These are phyloP conservation scores for Cryphonectria nitschkei DNA, from an alignment of 2,329 filamentous ascomycete genomes.

Conservation along the genomic window DNA sequence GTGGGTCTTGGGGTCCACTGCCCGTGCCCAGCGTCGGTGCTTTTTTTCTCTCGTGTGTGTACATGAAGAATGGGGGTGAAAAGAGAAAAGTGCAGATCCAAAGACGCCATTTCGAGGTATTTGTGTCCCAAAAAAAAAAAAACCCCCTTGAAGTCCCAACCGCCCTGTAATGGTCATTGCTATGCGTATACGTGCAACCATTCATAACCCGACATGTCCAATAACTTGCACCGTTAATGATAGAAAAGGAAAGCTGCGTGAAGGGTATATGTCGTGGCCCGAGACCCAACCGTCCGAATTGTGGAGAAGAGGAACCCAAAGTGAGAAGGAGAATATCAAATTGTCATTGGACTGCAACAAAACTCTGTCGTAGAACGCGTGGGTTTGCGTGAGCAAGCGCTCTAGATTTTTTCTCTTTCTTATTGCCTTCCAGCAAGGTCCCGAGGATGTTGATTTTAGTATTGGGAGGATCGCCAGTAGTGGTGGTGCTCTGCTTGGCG, in stretches of 20 bases:
- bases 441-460: not conserved
- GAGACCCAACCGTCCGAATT: slow-evolving; percentile 21
- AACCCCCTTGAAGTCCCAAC: not conserved
- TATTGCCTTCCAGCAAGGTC: not conserved
- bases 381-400: not conserved
- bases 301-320: slow-evolving; percentile 20
- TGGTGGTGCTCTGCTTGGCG: slow-evolving; percentile 50
- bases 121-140: not conserved
- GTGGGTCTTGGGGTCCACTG: not conserved
- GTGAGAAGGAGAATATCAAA: not conserved
- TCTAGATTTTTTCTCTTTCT: not conserved
- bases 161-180: slow-evolving; percentile 17
- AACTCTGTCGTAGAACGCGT: not conserved
- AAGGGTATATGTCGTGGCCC: slow-evolving; percentile 29
- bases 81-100: not conserved
- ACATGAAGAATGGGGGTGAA: not conserved
- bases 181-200: slow-evolving; percentile 30
- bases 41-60: not conserved
- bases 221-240: slow-evolving; percentile 14
- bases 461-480: slow-evolving; percentile 31
- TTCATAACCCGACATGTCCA: slow-evolving; percentile 14
- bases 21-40: not conserved
- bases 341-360: not conserved
- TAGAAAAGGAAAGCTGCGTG: slow-evolving; percentile 7
- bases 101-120: slow-evolving; percentile 17